Percentiles rank a stretch among this genome's conserved stretches.
Conservation (phyloP, 768 basidiomycete genomes). For the Trametes cinnabarina region DNA sequence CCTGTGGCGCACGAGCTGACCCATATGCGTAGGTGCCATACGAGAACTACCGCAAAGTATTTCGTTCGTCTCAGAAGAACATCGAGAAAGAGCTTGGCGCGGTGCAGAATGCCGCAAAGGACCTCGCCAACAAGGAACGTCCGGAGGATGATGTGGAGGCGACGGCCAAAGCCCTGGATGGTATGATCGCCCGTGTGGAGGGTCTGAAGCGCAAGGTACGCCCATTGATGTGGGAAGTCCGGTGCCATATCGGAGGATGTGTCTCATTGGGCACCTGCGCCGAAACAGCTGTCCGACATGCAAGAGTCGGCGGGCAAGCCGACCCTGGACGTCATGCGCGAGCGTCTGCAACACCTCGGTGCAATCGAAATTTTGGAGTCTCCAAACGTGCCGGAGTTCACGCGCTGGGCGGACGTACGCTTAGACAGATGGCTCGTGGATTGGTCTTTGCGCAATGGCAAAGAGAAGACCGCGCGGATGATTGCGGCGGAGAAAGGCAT, state of each 20-base stretch:
- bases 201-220: slow-evolving; percentile 86
- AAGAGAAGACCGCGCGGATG: slow-evolving; percentile 69
- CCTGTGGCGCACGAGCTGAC: not conserved
- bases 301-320: slow-evolving; percentile 46
- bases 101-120: slow-evolving; percentile 54
- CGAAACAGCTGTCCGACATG: slow-evolving; percentile 48
- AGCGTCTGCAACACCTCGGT: slow-evolving; percentile 71
- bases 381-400: slow-evolving; percentile 55
- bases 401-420: slow-evolving; percentile 75
- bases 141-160: slow-evolving; percentile 44
- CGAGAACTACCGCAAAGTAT: slow-evolving; percentile 87
- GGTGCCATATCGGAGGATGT: not conserved
- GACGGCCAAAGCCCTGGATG: slow-evolving; percentile 56
- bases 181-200: slow-evolving; percentile 74
- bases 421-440: slow-evolving; percentile 91
- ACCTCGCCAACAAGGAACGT: slow-evolving; percentile 43
- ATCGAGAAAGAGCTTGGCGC: slow-evolving; percentile 76
- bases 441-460: slow-evolving; percentile 81
- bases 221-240: not conserved
- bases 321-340: slow-evolving; percentile 71
- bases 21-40: slow-evolving; percentile 68
- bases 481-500: slow-evolving; percentile 77
- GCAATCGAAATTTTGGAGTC: slow-evolving; percentile 55
- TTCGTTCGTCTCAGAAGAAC: slow-evolving; percentile 75
- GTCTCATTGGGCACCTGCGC: not conserved